phyloP scores from a whole-genome alignment of 2,329 filamentous ascomycete species.

The Arachnopeziza araneosa region DNA sequence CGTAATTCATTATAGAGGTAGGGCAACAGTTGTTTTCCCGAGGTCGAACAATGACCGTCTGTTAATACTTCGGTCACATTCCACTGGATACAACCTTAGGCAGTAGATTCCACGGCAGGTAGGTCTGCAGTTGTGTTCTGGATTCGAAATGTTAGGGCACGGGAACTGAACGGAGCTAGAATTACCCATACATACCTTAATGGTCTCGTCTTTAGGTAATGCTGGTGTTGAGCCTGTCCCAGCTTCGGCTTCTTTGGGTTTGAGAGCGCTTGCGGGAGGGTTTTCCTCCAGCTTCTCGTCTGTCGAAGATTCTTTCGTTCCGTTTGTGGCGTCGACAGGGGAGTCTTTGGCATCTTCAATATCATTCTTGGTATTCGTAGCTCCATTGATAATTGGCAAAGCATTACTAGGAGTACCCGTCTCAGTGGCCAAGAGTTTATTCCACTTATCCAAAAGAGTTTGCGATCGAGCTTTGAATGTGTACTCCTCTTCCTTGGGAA shows the following conservation, averaged over 20 bases:
- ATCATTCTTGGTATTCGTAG: conserved; percentile 32
- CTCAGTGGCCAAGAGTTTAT: conserved; percentile 66
- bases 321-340: conserved; percentile 26
- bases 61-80: neutral
- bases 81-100: neutral
- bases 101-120: neutral
- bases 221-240: conserved; percentile 25
- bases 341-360: conserved; percentile 23
- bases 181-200: neutral
- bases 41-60: neutral
- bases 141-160: neutral
- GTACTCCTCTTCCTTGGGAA: conserved; percentile 85
- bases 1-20: conserved; percentile 9
- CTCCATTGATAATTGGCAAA: conserved; percentile 10
- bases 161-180: neutral
- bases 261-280: conserved; percentile 30
- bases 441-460: conserved; percentile 82
- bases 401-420: conserved; percentile 34
- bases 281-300: conserved; percentile 38
- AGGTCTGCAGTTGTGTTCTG: neutral
- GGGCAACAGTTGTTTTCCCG: neutral
- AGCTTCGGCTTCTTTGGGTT: conserved; percentile 34
- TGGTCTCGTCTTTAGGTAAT: neutral
- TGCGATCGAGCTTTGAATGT: conserved; percentile 82
- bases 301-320: conserved; percentile 23